Percentiles rank a stretch among this genome's conserved stretches.
Conservation (phyloP, 306 rosid species). For the Oxytropis ochrocephala region DNA sequence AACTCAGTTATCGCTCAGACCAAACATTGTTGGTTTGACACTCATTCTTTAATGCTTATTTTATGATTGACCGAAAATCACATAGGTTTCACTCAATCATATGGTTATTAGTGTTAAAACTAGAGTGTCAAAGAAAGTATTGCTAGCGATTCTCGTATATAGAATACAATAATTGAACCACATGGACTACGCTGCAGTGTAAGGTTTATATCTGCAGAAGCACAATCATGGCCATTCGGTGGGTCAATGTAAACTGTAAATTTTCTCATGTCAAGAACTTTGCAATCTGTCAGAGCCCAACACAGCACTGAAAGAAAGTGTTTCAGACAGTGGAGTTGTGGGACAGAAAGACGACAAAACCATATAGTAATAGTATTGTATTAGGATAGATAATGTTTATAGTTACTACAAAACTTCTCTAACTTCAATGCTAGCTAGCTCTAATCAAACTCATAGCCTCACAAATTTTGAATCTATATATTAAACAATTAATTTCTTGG, state of each 20-base stretch:
- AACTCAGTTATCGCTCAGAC: no score
- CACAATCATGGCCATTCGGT: constrained; percentile 4
- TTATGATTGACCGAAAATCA: no score
- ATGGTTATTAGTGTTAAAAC: no score
- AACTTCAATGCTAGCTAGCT: neutral
- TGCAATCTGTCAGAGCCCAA: neutral
- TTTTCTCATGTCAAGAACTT: neutral
- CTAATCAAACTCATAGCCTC: neutral
- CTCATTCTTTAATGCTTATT: no score
- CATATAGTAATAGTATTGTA: neutral
- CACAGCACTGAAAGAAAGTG: neutral
- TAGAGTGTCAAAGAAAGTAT: no score
- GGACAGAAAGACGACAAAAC: constrained; percentile 5
- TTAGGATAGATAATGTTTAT: neutral
- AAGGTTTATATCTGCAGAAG: neutral
- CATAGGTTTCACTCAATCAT: no score
- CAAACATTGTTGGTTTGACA: no score
- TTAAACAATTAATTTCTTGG: neutral
- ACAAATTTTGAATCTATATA: neutral
- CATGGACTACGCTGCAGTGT: neutral
- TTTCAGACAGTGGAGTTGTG: constrained; percentile 19
- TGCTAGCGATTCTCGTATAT: no score
- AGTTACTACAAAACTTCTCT: neutral
- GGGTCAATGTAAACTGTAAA: constrained; percentile 7
- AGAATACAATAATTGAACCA: neutral